Conservation (phyloP, 192 early-diverging fungal genomes). For the Coemansia sp. region DNA sequence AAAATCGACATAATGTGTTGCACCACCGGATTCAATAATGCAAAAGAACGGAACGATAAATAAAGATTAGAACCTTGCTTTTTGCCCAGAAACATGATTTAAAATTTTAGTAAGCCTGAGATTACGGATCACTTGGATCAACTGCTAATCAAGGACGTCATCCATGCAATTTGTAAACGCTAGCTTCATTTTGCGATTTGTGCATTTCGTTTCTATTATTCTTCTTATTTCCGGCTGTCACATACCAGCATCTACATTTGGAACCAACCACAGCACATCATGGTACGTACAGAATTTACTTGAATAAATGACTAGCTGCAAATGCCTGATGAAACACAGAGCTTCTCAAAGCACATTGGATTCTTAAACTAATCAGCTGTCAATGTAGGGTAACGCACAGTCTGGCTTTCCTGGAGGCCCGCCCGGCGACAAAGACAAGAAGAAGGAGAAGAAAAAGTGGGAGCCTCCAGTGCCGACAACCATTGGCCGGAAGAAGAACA, state of each 20-base stretch:
- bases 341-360: background rate
- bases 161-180: too few relatives aligned
- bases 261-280: background rate
- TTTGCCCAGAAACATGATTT: background rate
- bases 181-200: background rate
- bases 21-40: constrained; percentile 1
- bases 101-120: background rate
- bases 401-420: constrained; percentile 68
- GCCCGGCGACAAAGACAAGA: constrained; percentile 65
- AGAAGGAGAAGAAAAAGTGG: constrained; percentile 95
- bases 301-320: too few relatives aligned
- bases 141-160: background rate
- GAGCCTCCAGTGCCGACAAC: constrained; percentile 98
- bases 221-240: background rate
- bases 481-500: constrained; percentile 97
- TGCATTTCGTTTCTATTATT: constrained; percentile 1
- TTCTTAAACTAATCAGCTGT: background rate
- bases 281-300: constrained; percentile 7
- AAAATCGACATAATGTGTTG: constrained; percentile 39
- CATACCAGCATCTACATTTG: background rate
- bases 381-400: constrained; percentile 79
- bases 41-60: background rate
- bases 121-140: background rate
- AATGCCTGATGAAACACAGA: too few relatives aligned
- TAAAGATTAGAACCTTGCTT: background rate